Percentiles rank a stretch among this genome's conserved stretches.
Conservation (phyloP, 1,284 basidiomycete species). For the Cutaneotrichosporon sp. region DNA sequence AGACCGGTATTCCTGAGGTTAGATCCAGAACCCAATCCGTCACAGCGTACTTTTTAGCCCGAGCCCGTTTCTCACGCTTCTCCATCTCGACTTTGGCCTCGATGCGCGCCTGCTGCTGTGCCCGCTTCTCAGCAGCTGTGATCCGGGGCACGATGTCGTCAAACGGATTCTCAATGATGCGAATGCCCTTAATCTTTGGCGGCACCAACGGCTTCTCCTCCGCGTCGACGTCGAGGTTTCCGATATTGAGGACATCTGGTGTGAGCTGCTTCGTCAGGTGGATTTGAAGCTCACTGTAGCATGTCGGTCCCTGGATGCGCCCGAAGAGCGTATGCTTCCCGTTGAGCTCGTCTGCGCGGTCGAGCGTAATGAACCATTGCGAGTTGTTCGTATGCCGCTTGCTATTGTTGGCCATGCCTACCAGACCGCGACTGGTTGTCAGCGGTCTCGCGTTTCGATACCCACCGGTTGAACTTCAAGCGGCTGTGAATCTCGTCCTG, state of each 20-base stretch:
- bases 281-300: conserved; percentile 77
- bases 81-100: conserved; percentile 73
- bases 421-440: conserved; percentile 75
- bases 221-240: conserved; percentile 78
- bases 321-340: conserved; percentile 88
- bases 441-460: conserved; percentile 30
- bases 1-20: conserved; percentile 73
- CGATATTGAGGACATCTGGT: conserved; percentile 82
- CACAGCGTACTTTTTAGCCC: conserved; percentile 71
- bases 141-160: conserved; percentile 94
- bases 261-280: conserved; percentile 60
- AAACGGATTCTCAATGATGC: conserved; percentile 89
- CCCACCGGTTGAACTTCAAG: conserved; percentile 57
- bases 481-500: conserved; percentile 92
- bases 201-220: conserved; percentile 88
- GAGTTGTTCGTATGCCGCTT: conserved; percentile 79
- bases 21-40: not conserved
- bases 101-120: conserved; percentile 73
- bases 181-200: conserved; percentile 79
- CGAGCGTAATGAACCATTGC: conserved; percentile 88
- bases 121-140: conserved; percentile 82
- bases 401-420: conserved; percentile 92
- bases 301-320: conserved; percentile 62
- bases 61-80: conserved; percentile 65
- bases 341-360: conserved; percentile 81